Conservation (phyloP, 139 green algal species). For the Micractinium conductrix region DNA sequence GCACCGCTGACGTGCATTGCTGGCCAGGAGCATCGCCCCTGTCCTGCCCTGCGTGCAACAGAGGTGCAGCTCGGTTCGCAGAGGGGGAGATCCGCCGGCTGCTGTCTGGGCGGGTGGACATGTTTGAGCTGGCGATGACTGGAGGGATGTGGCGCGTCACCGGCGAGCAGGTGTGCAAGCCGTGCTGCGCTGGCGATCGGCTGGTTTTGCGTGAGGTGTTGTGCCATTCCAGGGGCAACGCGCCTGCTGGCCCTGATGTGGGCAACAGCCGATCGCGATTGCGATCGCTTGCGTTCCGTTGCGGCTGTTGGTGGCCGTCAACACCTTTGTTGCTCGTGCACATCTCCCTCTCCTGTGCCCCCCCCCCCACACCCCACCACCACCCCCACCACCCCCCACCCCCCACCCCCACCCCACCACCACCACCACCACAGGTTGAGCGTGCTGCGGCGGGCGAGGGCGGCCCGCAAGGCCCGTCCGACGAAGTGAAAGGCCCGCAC, state of each 20-base stretch:
- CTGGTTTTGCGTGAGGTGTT: no score
- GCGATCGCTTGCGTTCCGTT: no score
- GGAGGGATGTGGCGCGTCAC: constrained; percentile 40
- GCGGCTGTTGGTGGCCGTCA: neutral
- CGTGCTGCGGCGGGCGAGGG: constrained; percentile 31
- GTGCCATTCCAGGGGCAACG: neutral
- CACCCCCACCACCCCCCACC: no score
- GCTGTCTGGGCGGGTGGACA: constrained; percentile 54
- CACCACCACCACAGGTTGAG: constrained; percentile 25
- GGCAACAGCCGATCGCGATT: neutral
- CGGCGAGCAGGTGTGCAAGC: neutral
- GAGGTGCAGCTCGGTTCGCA: constrained; percentile 63
- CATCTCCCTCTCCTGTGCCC: neutral
- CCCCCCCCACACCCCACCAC: neutral
- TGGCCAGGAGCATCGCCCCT: neutral
- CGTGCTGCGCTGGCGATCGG: no score
- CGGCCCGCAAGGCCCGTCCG: constrained; percentile 9
- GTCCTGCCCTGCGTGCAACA: neutral
- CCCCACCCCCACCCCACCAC: neutral
- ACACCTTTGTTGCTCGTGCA: neutral
- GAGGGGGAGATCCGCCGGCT: constrained; percentile 62
- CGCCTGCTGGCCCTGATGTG: neutral
- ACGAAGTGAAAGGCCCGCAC: constrained; percentile 66
- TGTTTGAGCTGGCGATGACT: constrained; percentile 80
- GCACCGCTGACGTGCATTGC: no score